Conservation (phyloP, 495 filamentous ascomycete species). For the Penicillium paradoxum region DNA sequence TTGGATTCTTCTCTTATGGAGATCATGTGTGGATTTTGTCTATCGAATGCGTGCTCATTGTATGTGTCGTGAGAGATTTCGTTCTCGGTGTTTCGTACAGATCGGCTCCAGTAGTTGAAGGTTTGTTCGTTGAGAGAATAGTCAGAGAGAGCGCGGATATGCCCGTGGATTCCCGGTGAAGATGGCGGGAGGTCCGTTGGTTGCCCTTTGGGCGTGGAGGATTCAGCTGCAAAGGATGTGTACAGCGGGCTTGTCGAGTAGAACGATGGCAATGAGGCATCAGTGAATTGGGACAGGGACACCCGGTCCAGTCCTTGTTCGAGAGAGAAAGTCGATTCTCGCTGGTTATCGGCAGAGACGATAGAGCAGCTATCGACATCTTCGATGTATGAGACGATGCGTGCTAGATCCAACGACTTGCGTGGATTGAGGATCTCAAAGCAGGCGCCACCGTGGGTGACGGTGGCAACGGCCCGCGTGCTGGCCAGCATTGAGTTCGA, state of each 20-base stretch:
- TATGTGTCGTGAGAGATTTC: neutral
- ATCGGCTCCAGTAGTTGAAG: slow-evolving; percentile 14
- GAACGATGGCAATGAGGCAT: slow-evolving; percentile 26
- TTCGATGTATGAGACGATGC: slow-evolving; percentile 42
- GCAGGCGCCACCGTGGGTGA: slow-evolving; percentile 38
- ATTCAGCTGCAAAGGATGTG: slow-evolving; percentile 7
- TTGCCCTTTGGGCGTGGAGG: slow-evolving; percentile 16
- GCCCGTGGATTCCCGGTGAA: slow-evolving; percentile 20
- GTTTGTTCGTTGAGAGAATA: slow-evolving; percentile 14
- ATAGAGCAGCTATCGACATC: slow-evolving; percentile 31
- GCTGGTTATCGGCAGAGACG: slow-evolving; percentile 17
- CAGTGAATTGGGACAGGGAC: slow-evolving; percentile 27
- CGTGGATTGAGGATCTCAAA: slow-evolving; percentile 47
- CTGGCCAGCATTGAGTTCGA: slow-evolving; percentile 32
- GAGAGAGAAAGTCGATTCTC: slow-evolving; percentile 24
- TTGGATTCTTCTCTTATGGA: slow-evolving; percentile 20
- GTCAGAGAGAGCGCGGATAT: slow-evolving; percentile 22
- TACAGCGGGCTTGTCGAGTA: slow-evolving; percentile 23
- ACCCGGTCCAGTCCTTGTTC: slow-evolving; percentile 20
- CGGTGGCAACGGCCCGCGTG: slow-evolving; percentile 26
- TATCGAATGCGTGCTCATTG: slow-evolving; percentile 16
- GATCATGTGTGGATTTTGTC: slow-evolving; percentile 20
- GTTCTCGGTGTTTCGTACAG: slow-evolving; percentile 4
- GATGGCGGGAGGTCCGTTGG: slow-evolving; percentile 17
- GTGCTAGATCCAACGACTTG: slow-evolving; percentile 35